phyloP scores from a whole-genome alignment of 768 basidiomycete species.

The Chalciporus pseudorubinellus region DNA sequence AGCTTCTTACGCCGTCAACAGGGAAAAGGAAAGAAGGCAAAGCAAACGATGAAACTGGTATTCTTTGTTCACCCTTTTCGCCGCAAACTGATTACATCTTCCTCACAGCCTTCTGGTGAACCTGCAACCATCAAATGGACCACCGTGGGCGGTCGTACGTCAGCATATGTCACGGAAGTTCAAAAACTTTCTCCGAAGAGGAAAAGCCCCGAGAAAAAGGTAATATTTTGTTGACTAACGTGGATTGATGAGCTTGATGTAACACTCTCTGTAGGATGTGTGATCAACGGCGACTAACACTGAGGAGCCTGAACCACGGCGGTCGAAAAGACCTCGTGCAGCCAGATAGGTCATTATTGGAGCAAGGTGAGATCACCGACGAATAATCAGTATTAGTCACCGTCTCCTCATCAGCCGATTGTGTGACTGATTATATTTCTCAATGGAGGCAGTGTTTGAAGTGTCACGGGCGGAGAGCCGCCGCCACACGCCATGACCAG shows the following conservation, averaged over 20 bases:
- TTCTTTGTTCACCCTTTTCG: background rate
- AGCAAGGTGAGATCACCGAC: background rate
- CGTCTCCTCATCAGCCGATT: too few species aligned
- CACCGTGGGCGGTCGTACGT: constrained; percentile 75
- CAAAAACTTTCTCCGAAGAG: constrained; percentile 38
- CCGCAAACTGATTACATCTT: constrained; percentile 3
- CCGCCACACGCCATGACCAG: too few species aligned
- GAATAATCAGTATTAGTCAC: background rate
- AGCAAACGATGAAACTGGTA: constrained; percentile 48
- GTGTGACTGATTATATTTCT: too few species aligned
- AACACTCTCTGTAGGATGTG: constrained; percentile 1
- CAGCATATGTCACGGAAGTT: constrained; percentile 65
- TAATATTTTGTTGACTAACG: background rate
- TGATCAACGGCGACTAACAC: background rate
- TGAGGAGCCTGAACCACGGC: background rate
- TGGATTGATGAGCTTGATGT: background rate
- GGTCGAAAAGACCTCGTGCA: constrained; percentile 11
- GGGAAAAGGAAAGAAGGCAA: constrained; percentile 59
- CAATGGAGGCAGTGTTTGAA: too few species aligned
- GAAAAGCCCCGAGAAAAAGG: background rate
- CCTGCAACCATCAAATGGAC: constrained; percentile 74
- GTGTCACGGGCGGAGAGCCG: too few species aligned
- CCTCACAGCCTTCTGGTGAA: constrained; percentile 58
- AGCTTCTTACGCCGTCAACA: constrained; percentile 25
- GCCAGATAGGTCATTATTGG: background rate